phyloP scores from a whole-genome alignment of 148 eudicot genomes.

The Beta vulgaris region DNA sequence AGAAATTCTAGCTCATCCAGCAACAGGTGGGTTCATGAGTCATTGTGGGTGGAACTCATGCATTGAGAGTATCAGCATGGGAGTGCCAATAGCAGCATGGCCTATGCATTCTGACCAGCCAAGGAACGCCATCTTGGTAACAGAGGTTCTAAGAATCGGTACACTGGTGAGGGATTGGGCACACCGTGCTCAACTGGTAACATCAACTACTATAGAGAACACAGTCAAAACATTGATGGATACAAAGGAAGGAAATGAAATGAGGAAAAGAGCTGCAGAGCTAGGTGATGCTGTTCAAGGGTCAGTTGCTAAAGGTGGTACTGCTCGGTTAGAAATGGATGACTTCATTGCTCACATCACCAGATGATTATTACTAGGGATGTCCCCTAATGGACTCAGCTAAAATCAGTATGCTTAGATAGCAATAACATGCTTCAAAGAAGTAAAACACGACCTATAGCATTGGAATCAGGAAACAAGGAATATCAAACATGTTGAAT shows the following conservation, averaged over 20 bases:
- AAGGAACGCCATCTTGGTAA: conserved; percentile 34
- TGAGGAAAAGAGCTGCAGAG: conserved; percentile 38
- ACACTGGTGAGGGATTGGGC: conserved; percentile 40
- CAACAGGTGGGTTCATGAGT: conserved; percentile 54
- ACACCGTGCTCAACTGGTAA: conserved; percentile 21
- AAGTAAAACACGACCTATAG: too few species aligned
- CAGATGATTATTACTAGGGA: background rate
- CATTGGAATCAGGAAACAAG: too few species aligned
- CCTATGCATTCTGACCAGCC: conserved; percentile 73
- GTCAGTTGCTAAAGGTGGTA: conserved; percentile 37
- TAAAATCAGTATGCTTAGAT: too few species aligned
- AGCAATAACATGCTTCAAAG: too few species aligned
- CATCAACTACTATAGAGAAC: conserved; percentile 11
- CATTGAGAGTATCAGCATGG: too few species aligned
- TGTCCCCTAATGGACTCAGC: too few species aligned
- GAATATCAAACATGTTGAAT: too few species aligned
- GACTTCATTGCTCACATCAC: conserved; percentile 34
- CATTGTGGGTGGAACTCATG: conserved; percentile 69
- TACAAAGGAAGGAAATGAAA: conserved; percentile 38
- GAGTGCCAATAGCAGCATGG: conserved; percentile 49
- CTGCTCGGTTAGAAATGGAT: conserved; percentile 39
- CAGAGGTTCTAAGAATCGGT: conserved; percentile 35
- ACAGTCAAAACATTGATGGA: conserved; percentile 40
- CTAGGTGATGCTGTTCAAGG: conserved; percentile 23
- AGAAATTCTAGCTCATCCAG: conserved; percentile 47